Evolutionary conservation across 2,329 filamentous ascomycete species (phyloP), one percentile per base, ranked within the genome.

Genomic region (Stachybotrys echinatus): DNA sequence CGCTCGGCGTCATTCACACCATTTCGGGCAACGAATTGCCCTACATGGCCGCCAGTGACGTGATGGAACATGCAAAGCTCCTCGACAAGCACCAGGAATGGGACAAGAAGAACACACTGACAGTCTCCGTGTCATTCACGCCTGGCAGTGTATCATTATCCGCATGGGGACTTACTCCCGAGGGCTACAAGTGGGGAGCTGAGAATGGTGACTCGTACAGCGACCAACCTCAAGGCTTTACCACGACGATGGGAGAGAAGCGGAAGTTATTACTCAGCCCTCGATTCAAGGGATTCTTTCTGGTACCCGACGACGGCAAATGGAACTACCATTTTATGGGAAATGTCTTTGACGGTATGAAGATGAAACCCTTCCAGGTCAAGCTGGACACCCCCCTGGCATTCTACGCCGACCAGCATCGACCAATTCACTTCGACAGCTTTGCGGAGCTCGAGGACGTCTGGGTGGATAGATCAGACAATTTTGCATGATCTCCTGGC

Each of bases 261-360:
- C 91, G 90, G 59, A 95, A 99, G 74, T 75, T 99, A 49, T 74
- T 99, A 23, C 81, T 99, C 48, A 95, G 89, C 56, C 92, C 96
- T 61, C 89, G 92, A 68, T 96, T 96, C 67, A 84, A 88, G 59
- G 95, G 94, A 23, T 97, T 92, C 75, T 99, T 99, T 83, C 74
- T 99, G 49, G 91, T 97, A 20, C 94, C 94, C 0, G 92, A 96
- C 63, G 86, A 87, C 49, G 85, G 85, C 54, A 79, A 87, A 53
- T 99, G 94, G 94, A 99, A 99, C 71, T 99, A 96, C 75, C 94
- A 88, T 68, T 99, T 99, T 77, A 90, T 97, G 85, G 94, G 94
- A 49, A 90, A 85, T 57, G 84, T 85, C 1, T 99, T 97, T 65
- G 84, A 86, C 14, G 84, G 85, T 39, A 80, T 96, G 55, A 91